Evolutionary conservation across 768 basidiomycete genomes (phyloP), one percentile per base, ranked within the genome.

Genomic region (Cubamyces sp.): DNA sequence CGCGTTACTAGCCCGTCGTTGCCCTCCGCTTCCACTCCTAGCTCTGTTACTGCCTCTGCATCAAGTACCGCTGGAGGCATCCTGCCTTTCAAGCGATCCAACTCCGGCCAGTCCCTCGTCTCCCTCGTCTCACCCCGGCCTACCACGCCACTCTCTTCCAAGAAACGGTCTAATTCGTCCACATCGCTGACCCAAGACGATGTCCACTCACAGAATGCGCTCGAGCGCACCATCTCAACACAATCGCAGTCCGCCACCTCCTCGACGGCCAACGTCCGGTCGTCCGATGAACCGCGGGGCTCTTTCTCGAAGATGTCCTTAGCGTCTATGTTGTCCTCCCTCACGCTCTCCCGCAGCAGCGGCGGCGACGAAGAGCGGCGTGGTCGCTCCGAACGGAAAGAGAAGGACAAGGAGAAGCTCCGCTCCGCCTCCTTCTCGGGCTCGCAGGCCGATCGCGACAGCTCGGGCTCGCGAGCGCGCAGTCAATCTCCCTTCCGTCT

Each of bases 401-500:
- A 74, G 2, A 72, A 70, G 34, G 73, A 71, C 26, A 73, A 70
- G 50, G 66, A 25, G 21, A 71, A 69, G 51, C 66, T 68, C 9
- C 75, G 75, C 15, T 73, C 74, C 16, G 70, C 75, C 47, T 82
- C 82, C 21, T 64, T 73, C 42, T 65, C 67, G 21, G 82, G 83
- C n/a, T 81, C 81, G 53, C 83, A 81, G 52, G 61, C 62, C 46
- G 69, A 67, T 43, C 62, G 67, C 37, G 67, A 75, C 46, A 57
- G 71, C 30, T 66, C 74, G 50, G 74, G 74, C 4, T 79, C 80
- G 12, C 88, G 90, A 60, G 82, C 89, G 15, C 86, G 92, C 41
- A 89, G 91, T 48, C 81, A 87, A 67, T 92, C 93, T 2, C 91
- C 95, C 43, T 96, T 97, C 73, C 79, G 78, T 45, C 83, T 92